Evolutionary conservation across 1,139 yeast species (phyloP), one percentile per base, ranked within the genome.

Genomic region (Blastobotrys petasosporus): DNA sequence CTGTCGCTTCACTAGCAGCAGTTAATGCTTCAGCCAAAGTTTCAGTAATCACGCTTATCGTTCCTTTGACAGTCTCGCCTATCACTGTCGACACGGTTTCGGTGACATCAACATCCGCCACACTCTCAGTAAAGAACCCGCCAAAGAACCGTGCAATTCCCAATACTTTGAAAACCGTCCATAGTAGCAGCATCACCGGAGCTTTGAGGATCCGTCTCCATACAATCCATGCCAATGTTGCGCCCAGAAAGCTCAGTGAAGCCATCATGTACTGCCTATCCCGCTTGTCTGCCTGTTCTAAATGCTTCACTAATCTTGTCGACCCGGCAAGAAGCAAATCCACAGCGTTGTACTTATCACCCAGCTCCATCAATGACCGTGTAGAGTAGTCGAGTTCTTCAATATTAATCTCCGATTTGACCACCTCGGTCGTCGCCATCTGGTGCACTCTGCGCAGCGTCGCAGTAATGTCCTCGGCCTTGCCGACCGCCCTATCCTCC

Each of bases 211-310:
- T 68, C 47, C 90, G 67, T 53, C 82, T 66, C 80, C 84, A 83
- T 1, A 82, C 53, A 16, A 83, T 78, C 83, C 85, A 82, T 2
- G 66, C 59, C 52, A 84, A 68, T 32, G 81, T 82, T 2, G 73
- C 53, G 2, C 73, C 66, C 48, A 83, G 71, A 53, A 83, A 79
- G 15, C 77, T 79, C 39, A 82, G 56, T 29, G 85, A 72, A 44
- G 76, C 62, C 53, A 79, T 77, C 58, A 83, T 82, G 47, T 78
- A 67, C 42, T 75, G 68, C 44, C 84, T 71, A 56, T 84, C 92
- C 51, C 73, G 66, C 46, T 73, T 69, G 56, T 84, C 87, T 43
- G 85, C 85, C 56, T 78, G 78, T 56, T 82, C 86, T 46, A 83
- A 77, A 48, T 80, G 75, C 52, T 72, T 70, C 37, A 83, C 85